These are phyloP conservation scores for Brassica incana DNA, from an alignment of 345 rosid species.

Conservation along the genomic window DNA sequence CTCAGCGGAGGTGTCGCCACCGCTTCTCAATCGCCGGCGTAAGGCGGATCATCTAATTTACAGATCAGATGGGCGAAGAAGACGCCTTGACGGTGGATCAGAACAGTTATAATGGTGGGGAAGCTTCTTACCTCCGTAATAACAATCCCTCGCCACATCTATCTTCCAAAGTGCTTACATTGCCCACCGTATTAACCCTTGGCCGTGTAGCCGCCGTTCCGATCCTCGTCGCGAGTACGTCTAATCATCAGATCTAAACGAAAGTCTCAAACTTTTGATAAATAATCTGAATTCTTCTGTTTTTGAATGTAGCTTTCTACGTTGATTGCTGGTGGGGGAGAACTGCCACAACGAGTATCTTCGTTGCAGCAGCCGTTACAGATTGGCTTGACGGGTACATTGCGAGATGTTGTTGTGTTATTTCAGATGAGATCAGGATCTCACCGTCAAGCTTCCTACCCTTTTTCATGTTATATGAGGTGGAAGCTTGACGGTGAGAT, in stretches of 20 bases:
- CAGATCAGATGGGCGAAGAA: conserved; percentile 60
- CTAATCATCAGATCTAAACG: neutral
- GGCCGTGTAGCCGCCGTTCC: conserved; percentile 97
- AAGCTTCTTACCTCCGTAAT: no score
- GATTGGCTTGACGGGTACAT: conserved; percentile 99
- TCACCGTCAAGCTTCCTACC: no score
- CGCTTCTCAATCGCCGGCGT: conserved; percentile 31
- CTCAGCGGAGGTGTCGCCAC: conserved; percentile 35
- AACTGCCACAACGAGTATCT: conserved; percentile 87
- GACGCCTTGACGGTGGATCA: conserved; percentile 37
- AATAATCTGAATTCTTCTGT: neutral
- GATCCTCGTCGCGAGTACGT: conserved; percentile 69
- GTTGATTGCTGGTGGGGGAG: conserved; percentile 91
- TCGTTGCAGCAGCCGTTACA: conserved; percentile 87
- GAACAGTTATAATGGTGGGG: conserved; percentile 19
- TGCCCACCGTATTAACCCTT: conserved; percentile 91
- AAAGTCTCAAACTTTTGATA: no score
- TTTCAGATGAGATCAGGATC: no score
- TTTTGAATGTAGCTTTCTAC: conserved; percentile 55
- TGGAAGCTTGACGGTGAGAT: neutral
- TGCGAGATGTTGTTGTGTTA: no score
- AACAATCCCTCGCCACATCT: conserved; percentile 17
- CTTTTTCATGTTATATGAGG: neutral
- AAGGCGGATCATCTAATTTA: conserved; percentile 31
- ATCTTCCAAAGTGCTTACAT: conserved; percentile 64